Evolutionary conservation across 345 rosid species (phyloP).

Genomic region (Tarenaya hassleriana): DNA sequence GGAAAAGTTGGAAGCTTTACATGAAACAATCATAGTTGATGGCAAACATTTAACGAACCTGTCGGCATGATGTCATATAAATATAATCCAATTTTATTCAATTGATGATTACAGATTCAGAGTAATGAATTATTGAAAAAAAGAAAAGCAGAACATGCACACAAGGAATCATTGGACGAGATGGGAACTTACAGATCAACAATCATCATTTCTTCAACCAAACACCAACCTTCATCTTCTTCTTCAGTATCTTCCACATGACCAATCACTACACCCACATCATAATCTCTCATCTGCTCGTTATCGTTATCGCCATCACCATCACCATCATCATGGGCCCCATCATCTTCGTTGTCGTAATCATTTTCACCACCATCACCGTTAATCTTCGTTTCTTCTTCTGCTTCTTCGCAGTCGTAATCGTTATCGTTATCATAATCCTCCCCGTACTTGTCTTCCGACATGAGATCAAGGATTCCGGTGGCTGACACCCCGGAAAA

Average conservation of each 20-base stretch:
- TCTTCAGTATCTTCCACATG: slow-evolving; percentile 33
- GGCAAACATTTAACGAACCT: too few relatives aligned
- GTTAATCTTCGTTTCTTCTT: neutral
- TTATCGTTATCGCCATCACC: slow-evolving; percentile 11
- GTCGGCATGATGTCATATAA: too few relatives aligned
- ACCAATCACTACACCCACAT: slow-evolving; percentile 32
- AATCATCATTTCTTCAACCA: slow-evolving; percentile 37
- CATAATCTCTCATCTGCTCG: slow-evolving; percentile 27
- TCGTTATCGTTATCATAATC: slow-evolving; percentile 1
- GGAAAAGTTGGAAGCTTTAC: neutral
- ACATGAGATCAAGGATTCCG: slow-evolving; percentile 37
- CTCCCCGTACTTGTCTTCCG: slow-evolving; percentile 21
- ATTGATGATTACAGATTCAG: too few relatives aligned
- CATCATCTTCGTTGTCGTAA: slow-evolving; percentile 2
- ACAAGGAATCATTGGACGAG: neutral
- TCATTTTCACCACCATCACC: neutral
- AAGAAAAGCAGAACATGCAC: slow-evolving; percentile 14
- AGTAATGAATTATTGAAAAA: slow-evolving; percentile 1
- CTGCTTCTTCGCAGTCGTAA: slow-evolving; percentile 13
- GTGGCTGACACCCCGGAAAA: slow-evolving; percentile 47
- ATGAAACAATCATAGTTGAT: too few relatives aligned
- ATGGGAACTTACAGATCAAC: neutral
- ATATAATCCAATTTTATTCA: too few relatives aligned
- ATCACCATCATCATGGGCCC: slow-evolving; percentile 9
- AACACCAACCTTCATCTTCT: slow-evolving; percentile 52